phyloP scores from a whole-genome alignment of 1,139 yeast genomes.

The Diutina neorugosa region DNA sequence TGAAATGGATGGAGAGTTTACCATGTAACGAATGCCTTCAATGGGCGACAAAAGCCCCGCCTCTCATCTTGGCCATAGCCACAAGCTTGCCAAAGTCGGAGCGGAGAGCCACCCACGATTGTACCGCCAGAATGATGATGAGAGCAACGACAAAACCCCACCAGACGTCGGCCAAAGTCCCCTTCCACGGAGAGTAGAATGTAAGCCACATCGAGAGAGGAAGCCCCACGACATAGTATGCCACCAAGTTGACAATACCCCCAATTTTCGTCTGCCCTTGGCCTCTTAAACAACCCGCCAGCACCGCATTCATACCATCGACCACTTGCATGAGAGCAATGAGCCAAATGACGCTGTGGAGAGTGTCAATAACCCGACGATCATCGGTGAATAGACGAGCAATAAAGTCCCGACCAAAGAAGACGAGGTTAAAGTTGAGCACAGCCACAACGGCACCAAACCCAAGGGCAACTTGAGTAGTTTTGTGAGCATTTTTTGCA shows the following conservation, averaged over 20 bases:
- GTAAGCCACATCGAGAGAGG: conserved; percentile 37
- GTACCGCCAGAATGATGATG: conserved; percentile 39
- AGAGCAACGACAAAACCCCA: conserved; percentile 40
- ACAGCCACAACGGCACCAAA: conserved; percentile 32
- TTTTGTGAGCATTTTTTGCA: conserved; percentile 24
- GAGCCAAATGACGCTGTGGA: conserved; percentile 35
- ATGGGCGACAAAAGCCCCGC: neutral
- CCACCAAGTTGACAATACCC: conserved; percentile 40
- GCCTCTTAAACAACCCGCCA: conserved; percentile 50
- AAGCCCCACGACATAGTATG: conserved; percentile 41
- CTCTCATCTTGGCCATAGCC: conserved; percentile 28
- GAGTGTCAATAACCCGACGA: conserved; percentile 26
- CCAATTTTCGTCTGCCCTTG: conserved; percentile 51
- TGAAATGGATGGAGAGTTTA: too few species aligned
- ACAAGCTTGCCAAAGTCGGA: conserved; percentile 29
- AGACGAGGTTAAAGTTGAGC: conserved; percentile 28
- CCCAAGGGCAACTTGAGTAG: conserved; percentile 33
- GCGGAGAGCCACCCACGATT: conserved; percentile 29
- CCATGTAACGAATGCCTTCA: too few species aligned
- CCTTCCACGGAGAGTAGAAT: conserved; percentile 33
- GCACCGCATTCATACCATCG: conserved; percentile 46
- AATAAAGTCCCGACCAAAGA: conserved; percentile 17
- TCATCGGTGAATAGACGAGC: conserved; percentile 31
- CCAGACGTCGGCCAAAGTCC: conserved; percentile 42
- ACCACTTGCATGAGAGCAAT: conserved; percentile 45